These are phyloP conservation scores for Rosa rugosa DNA, from an alignment of 306 rosid species.

Conservation along the genomic window DNA sequence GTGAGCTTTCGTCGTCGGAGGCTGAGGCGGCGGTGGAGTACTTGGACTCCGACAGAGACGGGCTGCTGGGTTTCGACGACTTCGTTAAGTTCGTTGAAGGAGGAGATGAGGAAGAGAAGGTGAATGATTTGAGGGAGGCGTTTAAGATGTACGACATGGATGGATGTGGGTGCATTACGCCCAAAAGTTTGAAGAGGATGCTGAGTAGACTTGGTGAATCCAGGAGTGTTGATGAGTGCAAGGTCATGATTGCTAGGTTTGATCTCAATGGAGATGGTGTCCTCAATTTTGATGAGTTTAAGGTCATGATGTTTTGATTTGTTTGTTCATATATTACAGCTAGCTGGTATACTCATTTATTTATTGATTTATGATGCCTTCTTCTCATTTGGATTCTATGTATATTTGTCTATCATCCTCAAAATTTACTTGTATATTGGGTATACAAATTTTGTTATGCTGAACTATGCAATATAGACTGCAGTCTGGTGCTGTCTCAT, in stretches of 20 bases:
- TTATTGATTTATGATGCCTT: not conserved
- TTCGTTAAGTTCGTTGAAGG: slow-evolving; percentile 71
- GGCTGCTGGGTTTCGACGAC: slow-evolving; percentile 59
- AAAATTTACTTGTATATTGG: too few species aligned
- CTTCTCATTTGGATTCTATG: not conserved
- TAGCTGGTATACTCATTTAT: too few species aligned
- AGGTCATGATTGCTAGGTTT: slow-evolving; percentile 56
- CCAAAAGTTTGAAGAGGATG: slow-evolving; percentile 70
- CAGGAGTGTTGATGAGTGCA: slow-evolving; percentile 54
- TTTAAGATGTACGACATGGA: slow-evolving; percentile 84
- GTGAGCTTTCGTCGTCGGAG: slow-evolving; percentile 40
- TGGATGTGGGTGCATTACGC: slow-evolving; percentile 65
- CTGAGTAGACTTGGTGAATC: slow-evolving; percentile 68
- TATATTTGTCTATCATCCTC: too few species aligned
- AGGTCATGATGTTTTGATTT: slow-evolving; percentile 63
- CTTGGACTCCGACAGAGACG: slow-evolving; percentile 61
- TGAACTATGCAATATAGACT: too few species aligned
- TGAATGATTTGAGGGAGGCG: slow-evolving; percentile 57
- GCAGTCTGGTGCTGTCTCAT: too few species aligned
- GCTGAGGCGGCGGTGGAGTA: slow-evolving; percentile 44
- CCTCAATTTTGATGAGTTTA: slow-evolving; percentile 75
- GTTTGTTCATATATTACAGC: not conserved
- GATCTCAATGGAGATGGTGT: slow-evolving; percentile 89
- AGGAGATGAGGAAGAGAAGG: slow-evolving; percentile 68
- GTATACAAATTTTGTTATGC: too few species aligned